Conservation (phyloP, 106 monocot genomes). For the Acorus gramineus region DNA sequence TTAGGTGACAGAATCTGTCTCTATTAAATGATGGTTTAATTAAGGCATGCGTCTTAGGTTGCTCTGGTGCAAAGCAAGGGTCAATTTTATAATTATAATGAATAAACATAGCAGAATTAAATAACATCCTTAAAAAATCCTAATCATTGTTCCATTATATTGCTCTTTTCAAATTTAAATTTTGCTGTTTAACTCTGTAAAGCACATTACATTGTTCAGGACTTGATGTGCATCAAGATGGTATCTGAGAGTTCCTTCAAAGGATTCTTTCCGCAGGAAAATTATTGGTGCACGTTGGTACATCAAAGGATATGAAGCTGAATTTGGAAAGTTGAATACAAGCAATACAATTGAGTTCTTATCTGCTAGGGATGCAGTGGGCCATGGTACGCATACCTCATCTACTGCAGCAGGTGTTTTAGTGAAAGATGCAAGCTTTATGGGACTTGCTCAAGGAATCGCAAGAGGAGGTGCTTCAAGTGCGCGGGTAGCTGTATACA, state of each 20-base stretch:
- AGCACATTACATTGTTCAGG: too few relatives aligned
- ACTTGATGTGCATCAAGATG: not conserved
- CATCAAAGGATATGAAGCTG: conserved; percentile 55
- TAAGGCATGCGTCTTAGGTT: too few relatives aligned
- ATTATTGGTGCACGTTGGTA: conserved; percentile 70
- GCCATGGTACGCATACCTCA: conserved; percentile 69
- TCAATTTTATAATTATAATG: too few relatives aligned
- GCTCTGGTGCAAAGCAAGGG: too few relatives aligned
- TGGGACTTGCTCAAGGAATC: conserved; percentile 37
- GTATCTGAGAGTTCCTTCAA: conserved; percentile 8
- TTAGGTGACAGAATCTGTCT: too few relatives aligned
- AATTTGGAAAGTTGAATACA: conserved; percentile 49
- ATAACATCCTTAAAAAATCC: too few relatives aligned
- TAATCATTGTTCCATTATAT: too few relatives aligned
- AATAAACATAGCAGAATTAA: too few relatives aligned
- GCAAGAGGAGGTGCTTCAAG: conserved; percentile 60
- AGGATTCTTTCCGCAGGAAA: conserved; percentile 41
- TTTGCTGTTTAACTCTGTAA: too few relatives aligned
- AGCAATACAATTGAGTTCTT: conserved; percentile 30
- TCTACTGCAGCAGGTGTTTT: conserved; percentile 47
- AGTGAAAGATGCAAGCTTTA: conserved; percentile 39
- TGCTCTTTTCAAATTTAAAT: too few relatives aligned
- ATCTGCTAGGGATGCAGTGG: conserved; percentile 47
- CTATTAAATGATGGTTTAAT: too few relatives aligned
- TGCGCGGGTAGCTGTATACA: conserved; percentile 47